Base-by-base conservation (phyloP, 176 grass and related monocot genomes). In the Musa acuminata region DNA sequence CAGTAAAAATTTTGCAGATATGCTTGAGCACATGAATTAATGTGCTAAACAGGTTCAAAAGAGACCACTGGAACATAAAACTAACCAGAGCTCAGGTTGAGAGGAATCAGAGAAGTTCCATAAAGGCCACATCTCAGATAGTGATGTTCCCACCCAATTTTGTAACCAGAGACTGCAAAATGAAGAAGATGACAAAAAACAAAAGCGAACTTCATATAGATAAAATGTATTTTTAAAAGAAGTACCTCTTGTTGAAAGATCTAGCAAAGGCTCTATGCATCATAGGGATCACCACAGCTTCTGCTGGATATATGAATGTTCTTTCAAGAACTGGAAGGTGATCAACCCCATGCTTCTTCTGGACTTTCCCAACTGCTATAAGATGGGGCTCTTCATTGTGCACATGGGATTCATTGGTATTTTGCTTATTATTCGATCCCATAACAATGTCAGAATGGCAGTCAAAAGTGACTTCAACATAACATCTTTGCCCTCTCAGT, bases 381-480 rank as follows among this genome's bases (percentile, higher is more conserved):
- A 84, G 35, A 51, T 79, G 79, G 76, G 70, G 21, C 1, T 83
- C 86, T 80, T 87, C 88, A 63, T 54, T 24, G 78, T 64, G 75
- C 52, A 79, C 60, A 84, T 82, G 84, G 5, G 77, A 22, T 73
- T 83, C 84, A 51, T 83, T 89, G 76, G 67, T 89, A 20, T 73
- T 83, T 69, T 85, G 81, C 78, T 84, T 83, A 82, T 73, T 84
- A 78, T 90, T 76, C 2, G 57, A 67, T 55, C 79, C 88, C 72
- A 77, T 55, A 88, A 80, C 68, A 82, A 74, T 91, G 67, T 83
- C 76, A 64, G 80, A 83, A 52, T 82, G 80, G 80, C 92, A 87
- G 73, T 88, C 90, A 87, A 94, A 84, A 66, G 95, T 87, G 71
- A 98, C 86, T 98, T 98, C 90, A 81, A 98, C 88, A 82, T 91